Evolutionary conservation across 805 yeast species (phyloP), one percentile per base, ranked within the genome.

Genomic region (Wickerhamiella galacta): DNA sequence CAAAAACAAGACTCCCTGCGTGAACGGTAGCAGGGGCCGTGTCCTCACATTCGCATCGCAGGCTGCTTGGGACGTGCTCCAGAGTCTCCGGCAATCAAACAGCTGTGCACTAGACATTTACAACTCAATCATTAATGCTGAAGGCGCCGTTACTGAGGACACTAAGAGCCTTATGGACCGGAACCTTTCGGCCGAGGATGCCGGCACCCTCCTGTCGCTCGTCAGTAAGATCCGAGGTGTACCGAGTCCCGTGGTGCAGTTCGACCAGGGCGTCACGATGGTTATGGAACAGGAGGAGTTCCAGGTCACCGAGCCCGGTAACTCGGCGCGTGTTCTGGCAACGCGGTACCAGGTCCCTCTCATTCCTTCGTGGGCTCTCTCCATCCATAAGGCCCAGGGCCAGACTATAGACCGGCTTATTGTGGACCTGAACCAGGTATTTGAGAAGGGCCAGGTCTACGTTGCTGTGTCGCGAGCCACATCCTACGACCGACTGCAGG

Each of bases 331-430:
- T 6, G 37, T 74, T 0, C 45, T 78, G 6, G 90, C 78, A 2
- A 59, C 72, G 2, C 61, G 95, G 45, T 56, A 59, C 0, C 98
- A 90, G 49, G 39, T 87, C 2, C 98, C 98, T 0, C 56, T 90
- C 34, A 72, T 83, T 40, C 57, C 81, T 11, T 90, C 96, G 0
- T 90, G 96, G 95, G 83, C 98, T 0, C 56, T 90, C 33, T 83
- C 95, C 0, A 87, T 90, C 32, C 98, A 90, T 51, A 87, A 87
- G 56, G 76, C 96, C 0, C 98, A 87, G 54, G 98, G 98, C 1
- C 85, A 87, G 54, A 78, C 96, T 0, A 53, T 83, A 23, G 70
- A 74, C 2, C 61, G 72, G 27, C 81, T 80, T 2, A 64, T 68
- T 37, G 93, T 87, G 4, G 93, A 90, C 52, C 61, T 90, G 38